Evolutionary conservation across 306 rosid species (phyloP).

Genomic region (Fragaria iinumae): DNA sequence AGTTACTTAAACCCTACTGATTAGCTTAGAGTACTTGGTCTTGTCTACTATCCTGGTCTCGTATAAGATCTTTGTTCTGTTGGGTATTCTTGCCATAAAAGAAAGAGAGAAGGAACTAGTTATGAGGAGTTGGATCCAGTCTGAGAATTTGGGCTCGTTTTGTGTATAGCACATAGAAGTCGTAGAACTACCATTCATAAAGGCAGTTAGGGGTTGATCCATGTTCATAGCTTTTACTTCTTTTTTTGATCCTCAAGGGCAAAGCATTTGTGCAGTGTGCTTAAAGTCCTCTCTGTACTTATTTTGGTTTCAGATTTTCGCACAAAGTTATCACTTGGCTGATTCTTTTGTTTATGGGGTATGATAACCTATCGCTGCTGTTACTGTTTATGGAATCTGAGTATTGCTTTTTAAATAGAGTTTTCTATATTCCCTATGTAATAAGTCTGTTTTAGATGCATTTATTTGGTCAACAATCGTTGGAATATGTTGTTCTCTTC

Average conservation of each 20-base stretch:
- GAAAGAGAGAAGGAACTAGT: neutral
- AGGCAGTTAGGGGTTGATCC: neutral
- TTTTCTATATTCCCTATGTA: neutral
- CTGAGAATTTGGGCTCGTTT: neutral
- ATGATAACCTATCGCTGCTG: neutral
- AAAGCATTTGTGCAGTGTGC: neutral
- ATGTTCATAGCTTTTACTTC: neutral
- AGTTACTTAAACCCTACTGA: neutral
- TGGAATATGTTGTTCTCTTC: neutral
- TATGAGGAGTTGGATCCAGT: neutral
- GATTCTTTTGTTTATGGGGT: neutral
- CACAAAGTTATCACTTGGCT: neutral
- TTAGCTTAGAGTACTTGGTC: neutral
- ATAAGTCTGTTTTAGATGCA: neutral
- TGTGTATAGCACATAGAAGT: neutral
- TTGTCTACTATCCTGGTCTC: neutral
- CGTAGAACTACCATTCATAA: neutral
- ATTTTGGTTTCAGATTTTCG: neutral
- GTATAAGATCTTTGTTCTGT: neutral
- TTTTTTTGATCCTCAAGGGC: neutral
- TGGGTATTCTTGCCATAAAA: neutral
- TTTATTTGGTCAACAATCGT: neutral
- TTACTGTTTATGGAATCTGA: neutral
- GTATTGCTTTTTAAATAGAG: neutral
- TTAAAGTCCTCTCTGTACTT: neutral